A percentile compares a stretch with the other conserved stretches of the same genome.
Evolutionary conservation across 2,329 filamentous ascomycete genomes (phyloP).

Genomic region (Lachnellula subtilissima): DNA sequence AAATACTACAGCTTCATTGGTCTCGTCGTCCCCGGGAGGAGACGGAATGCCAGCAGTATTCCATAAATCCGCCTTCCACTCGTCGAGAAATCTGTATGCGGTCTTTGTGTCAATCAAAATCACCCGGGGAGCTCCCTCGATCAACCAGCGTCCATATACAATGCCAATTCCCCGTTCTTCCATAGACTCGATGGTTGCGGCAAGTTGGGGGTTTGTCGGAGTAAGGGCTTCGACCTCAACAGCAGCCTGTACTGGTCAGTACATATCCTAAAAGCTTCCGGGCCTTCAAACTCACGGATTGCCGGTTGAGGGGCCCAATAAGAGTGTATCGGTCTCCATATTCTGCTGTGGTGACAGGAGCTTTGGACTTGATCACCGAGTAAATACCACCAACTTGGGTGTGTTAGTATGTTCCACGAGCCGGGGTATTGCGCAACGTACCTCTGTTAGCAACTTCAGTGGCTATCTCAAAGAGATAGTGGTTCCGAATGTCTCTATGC

Average conservation of each 20-base stretch:
- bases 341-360: constrained; percentile 92
- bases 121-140: constrained; percentile 91
- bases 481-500: constrained; percentile 75
- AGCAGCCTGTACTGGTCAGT: constrained; percentile 60
- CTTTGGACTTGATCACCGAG: constrained; percentile 98
- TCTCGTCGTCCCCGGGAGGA: constrained; percentile 85
- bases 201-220: constrained; percentile 73
- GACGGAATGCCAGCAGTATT: constrained; percentile 89
- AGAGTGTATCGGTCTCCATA: constrained; percentile 97
- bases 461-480: constrained; percentile 92
- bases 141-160: constrained; percentile 93
- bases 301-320: constrained; percentile 87
- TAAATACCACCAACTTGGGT: constrained; percentile 89
- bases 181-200: constrained; percentile 86
- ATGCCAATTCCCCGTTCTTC: constrained; percentile 84
- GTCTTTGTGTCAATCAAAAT: constrained; percentile 93
- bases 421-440: constrained; percentile 38
- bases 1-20: constrained; percentile 95
- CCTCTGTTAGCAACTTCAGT: constrained; percentile 97
- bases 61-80: constrained; percentile 98
- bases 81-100: constrained; percentile 83
- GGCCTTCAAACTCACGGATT: constrained; percentile 60
- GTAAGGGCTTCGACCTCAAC: constrained; percentile 95
- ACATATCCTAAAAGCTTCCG: constrained; percentile 3
- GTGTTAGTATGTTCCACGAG: constrained; percentile 8